Evolutionary conservation across 1,284 basidiomycete genomes (phyloP).

Genomic region (Marasmius fiardii): DNA sequence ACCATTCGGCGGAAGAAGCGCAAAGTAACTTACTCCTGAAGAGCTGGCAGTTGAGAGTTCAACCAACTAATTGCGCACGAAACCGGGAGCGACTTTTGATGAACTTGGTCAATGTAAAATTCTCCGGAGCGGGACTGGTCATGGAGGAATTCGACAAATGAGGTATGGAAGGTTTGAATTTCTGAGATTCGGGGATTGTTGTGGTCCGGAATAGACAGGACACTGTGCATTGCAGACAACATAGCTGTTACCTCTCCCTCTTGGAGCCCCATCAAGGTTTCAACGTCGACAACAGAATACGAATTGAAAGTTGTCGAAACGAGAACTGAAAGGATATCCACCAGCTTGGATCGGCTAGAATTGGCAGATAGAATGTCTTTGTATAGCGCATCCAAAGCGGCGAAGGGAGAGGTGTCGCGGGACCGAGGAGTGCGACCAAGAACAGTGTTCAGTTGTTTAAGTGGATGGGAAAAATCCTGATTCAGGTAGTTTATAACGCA

Average conservation of each 20-base stretch:
- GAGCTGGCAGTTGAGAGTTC: too few species aligned
- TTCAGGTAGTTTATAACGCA: conserved; percentile 24
- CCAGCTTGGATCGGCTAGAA: conserved; percentile 5
- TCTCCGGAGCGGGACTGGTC: too few species aligned
- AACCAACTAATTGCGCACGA: too few species aligned
- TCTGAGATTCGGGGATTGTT: not conserved
- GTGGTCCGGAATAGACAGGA: conserved; percentile 3
- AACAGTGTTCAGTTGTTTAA: conserved; percentile 20
- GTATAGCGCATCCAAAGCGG: conserved; percentile 22
- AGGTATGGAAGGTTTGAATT: conserved; percentile 3
- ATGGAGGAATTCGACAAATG: conserved; percentile 11
- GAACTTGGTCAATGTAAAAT: too few species aligned
- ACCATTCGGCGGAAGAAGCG: too few species aligned
- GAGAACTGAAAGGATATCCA: not conserved
- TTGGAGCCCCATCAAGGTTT: not conserved
- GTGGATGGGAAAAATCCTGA: conserved; percentile 18
- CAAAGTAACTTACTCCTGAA: too few species aligned
- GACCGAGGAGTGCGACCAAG: conserved; percentile 9
- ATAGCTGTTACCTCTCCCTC: not conserved
- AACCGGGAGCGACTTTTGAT: too few species aligned
- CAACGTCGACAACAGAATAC: not conserved
- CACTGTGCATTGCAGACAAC: conserved; percentile 1
- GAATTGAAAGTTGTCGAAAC: not conserved
- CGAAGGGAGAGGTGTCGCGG: conserved; percentile 14
- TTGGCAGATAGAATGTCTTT: too few species aligned